These are phyloP conservation scores for Trichosporon inkin DNA, from an alignment of 1,284 basidiomycete species.

Conservation along the genomic window DNA sequence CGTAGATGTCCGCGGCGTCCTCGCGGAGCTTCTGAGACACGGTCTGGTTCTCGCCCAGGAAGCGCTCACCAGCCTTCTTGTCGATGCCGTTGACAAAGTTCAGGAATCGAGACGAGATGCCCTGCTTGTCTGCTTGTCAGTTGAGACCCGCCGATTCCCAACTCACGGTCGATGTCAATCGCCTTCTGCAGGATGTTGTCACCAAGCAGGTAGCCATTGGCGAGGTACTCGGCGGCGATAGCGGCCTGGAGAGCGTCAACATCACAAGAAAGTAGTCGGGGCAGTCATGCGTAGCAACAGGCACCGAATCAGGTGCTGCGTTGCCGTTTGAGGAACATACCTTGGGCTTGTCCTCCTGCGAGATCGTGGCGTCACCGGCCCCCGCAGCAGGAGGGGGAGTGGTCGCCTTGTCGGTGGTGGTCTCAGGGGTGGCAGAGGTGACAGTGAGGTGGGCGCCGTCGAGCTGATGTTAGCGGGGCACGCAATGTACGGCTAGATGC, in stretches of 20 bases:
- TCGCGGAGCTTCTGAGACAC: constrained; percentile 66
- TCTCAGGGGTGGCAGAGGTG: constrained; percentile 41
- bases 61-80: constrained; percentile 61
- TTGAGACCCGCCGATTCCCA: background rate
- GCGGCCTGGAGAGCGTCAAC: constrained; percentile 37
- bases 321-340: constrained; percentile 27
- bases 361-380: constrained; percentile 29
- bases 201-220: constrained; percentile 71
- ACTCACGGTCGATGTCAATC: constrained; percentile 78
- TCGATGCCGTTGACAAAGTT: constrained; percentile 70
- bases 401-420: constrained; percentile 35
- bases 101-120: constrained; percentile 80
- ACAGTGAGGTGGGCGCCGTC: constrained; percentile 52
- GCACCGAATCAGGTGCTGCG: constrained; percentile 10
- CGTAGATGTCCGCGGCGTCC: constrained; percentile 55
- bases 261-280: background rate
- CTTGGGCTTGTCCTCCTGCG: constrained; percentile 53
- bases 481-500: background rate
- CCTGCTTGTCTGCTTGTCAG: constrained; percentile 61
- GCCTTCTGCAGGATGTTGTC: constrained; percentile 75
- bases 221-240: constrained; percentile 83
- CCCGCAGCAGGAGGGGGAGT: constrained; percentile 38
- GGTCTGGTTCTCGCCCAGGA: constrained; percentile 55
- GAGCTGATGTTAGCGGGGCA: constrained; percentile 29
- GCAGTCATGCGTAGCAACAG: background rate